Percentiles rank a stretch among this genome's conserved stretches.
Evolutionary conservation across 2,329 filamentous ascomycete genomes (phyloP).

Genomic region (Colletotrichum godetiae): DNA sequence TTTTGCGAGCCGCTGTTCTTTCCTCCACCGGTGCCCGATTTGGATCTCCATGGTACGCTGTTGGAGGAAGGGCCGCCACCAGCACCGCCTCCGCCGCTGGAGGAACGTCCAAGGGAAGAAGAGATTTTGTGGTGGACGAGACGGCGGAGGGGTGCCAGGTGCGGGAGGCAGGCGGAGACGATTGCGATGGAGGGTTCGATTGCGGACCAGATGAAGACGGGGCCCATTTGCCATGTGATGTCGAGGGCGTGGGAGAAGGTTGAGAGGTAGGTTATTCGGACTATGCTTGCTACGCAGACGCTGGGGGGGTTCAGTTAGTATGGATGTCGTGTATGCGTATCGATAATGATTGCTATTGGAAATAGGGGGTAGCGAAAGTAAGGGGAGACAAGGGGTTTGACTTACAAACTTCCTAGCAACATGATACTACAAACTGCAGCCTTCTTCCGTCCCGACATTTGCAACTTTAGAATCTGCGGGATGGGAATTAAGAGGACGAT

Average conservation of each 20-base stretch:
- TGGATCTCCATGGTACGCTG: slow-evolving; percentile 8
- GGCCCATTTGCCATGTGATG: slow-evolving; percentile 33
- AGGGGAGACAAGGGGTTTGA: neutral
- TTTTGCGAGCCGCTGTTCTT: neutral
- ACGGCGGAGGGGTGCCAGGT: slow-evolving; percentile 44
- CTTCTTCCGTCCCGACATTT: slow-evolving; percentile 31
- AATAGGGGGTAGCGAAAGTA: too few relatives aligned
- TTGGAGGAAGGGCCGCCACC: neutral
- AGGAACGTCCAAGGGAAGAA: neutral
- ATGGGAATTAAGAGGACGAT: slow-evolving; percentile 32
- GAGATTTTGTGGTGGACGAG: slow-evolving; percentile 13
- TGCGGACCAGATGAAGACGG: slow-evolving; percentile 49
- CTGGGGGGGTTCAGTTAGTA: neutral
- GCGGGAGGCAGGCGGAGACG: slow-evolving; percentile 52
- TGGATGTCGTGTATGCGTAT: neutral
- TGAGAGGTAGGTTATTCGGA: slow-evolving; percentile 23
- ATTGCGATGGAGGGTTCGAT: slow-evolving; percentile 53
- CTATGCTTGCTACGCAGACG: slow-evolving; percentile 25
- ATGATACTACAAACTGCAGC: slow-evolving; percentile 30
- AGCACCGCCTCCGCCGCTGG: neutral
- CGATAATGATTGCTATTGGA: too few relatives aligned
- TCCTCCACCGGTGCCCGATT: neutral
- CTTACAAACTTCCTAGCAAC: slow-evolving; percentile 31
- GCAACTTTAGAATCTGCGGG: slow-evolving; percentile 29
- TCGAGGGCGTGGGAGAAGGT: slow-evolving; percentile 23